Conservation (phyloP, 2,329 filamentous ascomycete species). For the Aspergillus sp. region DNA sequence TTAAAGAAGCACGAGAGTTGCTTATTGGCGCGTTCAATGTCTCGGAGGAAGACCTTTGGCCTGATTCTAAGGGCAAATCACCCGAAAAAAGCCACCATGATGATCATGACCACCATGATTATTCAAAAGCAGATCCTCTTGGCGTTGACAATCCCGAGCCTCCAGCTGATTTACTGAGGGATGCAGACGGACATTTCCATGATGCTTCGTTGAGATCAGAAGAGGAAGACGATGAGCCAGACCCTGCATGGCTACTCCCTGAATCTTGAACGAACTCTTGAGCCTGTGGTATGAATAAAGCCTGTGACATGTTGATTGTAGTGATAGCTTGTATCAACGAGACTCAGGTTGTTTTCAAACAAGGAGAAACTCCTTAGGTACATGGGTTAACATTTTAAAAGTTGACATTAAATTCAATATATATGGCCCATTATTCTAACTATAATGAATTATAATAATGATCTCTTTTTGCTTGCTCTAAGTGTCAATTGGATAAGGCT, state of each 20-base stretch:
- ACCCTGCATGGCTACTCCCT: slow-evolving; percentile 40
- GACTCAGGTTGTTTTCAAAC: no score
- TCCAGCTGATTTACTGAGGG: slow-evolving; percentile 31
- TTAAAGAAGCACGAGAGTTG: slow-evolving; percentile 34
- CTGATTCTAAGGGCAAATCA: slow-evolving; percentile 4
- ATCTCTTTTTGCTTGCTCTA: no score
- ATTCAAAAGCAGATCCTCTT: slow-evolving; percentile 13
- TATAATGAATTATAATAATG: no score
- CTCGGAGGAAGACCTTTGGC: slow-evolving; percentile 12
- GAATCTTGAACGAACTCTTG: slow-evolving; percentile 9
- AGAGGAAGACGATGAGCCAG: slow-evolving; percentile 39
- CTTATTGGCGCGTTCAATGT: slow-evolving; percentile 31
- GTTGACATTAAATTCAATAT: no score
- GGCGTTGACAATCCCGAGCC: slow-evolving; percentile 29
- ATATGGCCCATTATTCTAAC: no score
- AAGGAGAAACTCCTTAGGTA: no score
- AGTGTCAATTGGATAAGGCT: no score
- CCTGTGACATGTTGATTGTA: no score
- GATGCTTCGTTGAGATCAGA: slow-evolving; percentile 24
- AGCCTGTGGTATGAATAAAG: no score
- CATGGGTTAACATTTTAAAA: no score
- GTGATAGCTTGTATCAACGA: no score
- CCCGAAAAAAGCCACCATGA: slow-evolving; percentile 1
- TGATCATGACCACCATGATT: slow-evolving; percentile 2
- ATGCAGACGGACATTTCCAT: slow-evolving; percentile 17